Conservation (phyloP, 352 stramenopile species). For the Phytophthora brassicae region DNA sequence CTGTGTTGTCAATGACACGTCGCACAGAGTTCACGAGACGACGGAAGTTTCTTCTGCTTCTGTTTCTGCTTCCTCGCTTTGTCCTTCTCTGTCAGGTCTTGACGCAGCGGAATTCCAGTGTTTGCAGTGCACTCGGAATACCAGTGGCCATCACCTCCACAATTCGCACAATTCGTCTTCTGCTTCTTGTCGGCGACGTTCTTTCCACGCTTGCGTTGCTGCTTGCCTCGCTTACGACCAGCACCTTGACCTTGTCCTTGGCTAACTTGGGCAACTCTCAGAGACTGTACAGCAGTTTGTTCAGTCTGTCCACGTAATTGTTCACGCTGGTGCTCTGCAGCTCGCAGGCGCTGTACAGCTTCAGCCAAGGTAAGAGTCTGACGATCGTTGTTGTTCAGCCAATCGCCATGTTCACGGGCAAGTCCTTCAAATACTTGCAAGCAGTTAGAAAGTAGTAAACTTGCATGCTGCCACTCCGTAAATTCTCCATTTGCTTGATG, state of each 20-base stretch:
- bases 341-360: too few species aligned
- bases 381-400: too few species aligned
- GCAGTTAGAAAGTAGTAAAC: too few species aligned
- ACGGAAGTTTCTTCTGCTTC: not conserved
- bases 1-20: not conserved
- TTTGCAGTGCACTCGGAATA: not conserved
- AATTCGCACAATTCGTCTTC: not conserved
- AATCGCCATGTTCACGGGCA: too few species aligned
- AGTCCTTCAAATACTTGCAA: too few species aligned
- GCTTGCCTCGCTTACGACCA: not conserved
- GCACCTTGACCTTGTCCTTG: not conserved
- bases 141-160: not conserved
- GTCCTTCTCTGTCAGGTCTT: not conserved
- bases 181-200: not conserved
- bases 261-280: not conserved
- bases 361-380: too few species aligned
- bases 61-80: too few species aligned
- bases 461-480: too few species aligned
- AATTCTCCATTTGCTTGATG: too few species aligned
- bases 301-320: not conserved
- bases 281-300: too few species aligned
- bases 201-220: not conserved
- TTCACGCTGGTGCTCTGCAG: too few species aligned
- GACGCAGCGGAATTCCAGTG: not conserved
- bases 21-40: not conserved